phyloP scores from a whole-genome alignment of 2,329 filamentous ascomycete species.

The Scolecobasidium constrictum region DNA sequence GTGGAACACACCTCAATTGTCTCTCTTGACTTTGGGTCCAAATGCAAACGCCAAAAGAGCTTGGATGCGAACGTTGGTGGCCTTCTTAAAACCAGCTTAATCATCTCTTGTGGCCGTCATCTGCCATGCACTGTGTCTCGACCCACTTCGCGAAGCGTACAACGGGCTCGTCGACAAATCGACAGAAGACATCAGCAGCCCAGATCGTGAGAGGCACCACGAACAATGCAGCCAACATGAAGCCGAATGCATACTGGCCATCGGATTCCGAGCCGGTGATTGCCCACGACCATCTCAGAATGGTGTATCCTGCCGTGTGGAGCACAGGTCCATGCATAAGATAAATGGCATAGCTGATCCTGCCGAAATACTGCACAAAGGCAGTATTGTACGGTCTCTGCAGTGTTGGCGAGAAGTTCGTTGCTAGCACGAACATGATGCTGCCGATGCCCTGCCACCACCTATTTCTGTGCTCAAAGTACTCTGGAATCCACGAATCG shows the following conservation, averaged over 20 bases:
- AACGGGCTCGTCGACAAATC: constrained; percentile 11
- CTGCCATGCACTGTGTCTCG: constrained; percentile 8
- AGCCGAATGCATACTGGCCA: constrained; percentile 10
- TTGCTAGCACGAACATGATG: constrained; percentile 9
- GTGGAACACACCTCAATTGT: no score
- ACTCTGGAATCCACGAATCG: constrained; percentile 26
- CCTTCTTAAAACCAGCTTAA: no score
- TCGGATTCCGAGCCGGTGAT: constrained; percentile 11
- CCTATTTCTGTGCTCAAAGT: constrained; percentile 31
- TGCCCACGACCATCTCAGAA: constrained; percentile 10
- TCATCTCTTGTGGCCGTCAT: no score
- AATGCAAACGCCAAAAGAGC: no score
- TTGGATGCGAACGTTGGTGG: no score
- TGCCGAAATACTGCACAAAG: constrained; percentile 34
- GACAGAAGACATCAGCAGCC: constrained; percentile 13
- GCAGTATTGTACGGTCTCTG: constrained; percentile 30
- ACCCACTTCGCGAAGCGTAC: constrained; percentile 13
- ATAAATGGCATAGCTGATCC: constrained; percentile 37
- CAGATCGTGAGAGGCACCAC: constrained; percentile 11
- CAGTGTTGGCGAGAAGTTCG: constrained; percentile 21
- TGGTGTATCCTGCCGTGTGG: constrained; percentile 12
- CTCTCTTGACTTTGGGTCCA: no score
- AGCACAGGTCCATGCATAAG: constrained; percentile 26
- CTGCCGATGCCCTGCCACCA: constrained; percentile 31
- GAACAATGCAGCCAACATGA: constrained; percentile 7